Evolutionary conservation across 2,329 filamentous ascomycete species (phyloP), one percentile per base, ranked within the genome.

Genomic region (Trichoderma sp.): DNA sequence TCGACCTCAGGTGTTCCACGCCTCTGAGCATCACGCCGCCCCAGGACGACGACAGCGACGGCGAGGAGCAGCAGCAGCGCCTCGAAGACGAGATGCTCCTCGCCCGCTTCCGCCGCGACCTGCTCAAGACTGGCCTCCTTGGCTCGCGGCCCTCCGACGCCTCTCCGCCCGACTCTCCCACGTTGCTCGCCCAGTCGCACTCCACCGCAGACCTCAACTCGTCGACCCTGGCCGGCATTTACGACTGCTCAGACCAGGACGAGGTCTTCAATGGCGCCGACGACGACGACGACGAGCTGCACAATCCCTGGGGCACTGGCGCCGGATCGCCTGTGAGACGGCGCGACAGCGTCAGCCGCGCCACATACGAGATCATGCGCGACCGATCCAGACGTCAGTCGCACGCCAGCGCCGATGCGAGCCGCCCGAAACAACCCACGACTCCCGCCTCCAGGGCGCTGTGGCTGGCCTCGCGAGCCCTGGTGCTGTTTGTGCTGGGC

Each of bases 141-240:
- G 82, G 80, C 71, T 84, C 82, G 70, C 66, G 48, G 22, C 84
- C 53, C 1, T 39, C 59, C 19, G 19, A 83, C 71, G 88, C 85
- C 32, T 59, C 69, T 25, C 69, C 74, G 5, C 71, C 75, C 53
- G 74, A 77, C 34, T 72, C 74, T 2, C 48, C 59, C 35, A 45
- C 74, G 57, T 80, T 85, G 61, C 82, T 88, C 71, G 90, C 86
- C 75, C 88, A 92, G 68, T 91, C 90, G 27, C 88, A 90, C 71
- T 97, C 93, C 10, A 87, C 93, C 67, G 83, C 93, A 75, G 97
- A 97, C 76, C 85, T 99, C 69, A 97, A 93, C 4, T 90, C 92
- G 10, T 94, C 93, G 2, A 97, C 95, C 0, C 86, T 99, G 5
- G 92, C 91, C 72, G 94, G 95, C 65, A 99, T 99, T 74, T 99